Percentiles rank a stretch among this genome's conserved stretches.
Evolutionary conservation across 1,139 yeast species (phyloP).

Genomic region (Hanseniaspora uvarum): DNA sequence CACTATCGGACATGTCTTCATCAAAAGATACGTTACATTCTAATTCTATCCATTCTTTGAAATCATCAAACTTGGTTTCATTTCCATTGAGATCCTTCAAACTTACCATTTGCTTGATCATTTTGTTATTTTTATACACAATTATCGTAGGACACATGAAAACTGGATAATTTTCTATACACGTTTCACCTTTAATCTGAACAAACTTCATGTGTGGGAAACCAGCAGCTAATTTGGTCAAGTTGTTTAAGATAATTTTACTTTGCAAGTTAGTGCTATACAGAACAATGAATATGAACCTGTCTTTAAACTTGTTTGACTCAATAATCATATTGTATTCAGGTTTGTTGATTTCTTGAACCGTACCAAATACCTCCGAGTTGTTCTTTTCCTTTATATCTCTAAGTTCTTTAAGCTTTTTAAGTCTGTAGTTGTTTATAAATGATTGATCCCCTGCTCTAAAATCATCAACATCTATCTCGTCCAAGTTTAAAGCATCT

Average conservation of each 20-base stretch:
- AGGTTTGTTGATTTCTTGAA: constrained; percentile 67
- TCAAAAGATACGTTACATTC: constrained; percentile 33
- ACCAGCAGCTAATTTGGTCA: constrained; percentile 43
- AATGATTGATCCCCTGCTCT: constrained; percentile 39
- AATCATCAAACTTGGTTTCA: constrained; percentile 53
- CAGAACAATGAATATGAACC: constrained; percentile 62
- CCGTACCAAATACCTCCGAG: constrained; percentile 49
- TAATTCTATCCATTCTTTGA: constrained; percentile 52
- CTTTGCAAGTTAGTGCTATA: constrained; percentile 59
- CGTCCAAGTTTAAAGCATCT: constrained; percentile 35
- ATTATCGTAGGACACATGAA: constrained; percentile 82
- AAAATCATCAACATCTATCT: constrained; percentile 16
- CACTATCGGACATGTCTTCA: constrained; percentile 41
- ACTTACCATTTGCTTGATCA: constrained; percentile 68
- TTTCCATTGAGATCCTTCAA: constrained; percentile 77
- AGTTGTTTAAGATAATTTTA: constrained; percentile 50
- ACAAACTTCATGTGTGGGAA: constrained; percentile 81
- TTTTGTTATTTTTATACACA: constrained; percentile 65
- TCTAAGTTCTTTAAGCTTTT: constrained; percentile 64
- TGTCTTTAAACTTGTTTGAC: constrained; percentile 41
- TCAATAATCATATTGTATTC: constrained; percentile 83
- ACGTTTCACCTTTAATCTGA: constrained; percentile 78
- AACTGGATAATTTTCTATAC: constrained; percentile 86
- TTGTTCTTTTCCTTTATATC: constrained; percentile 45
- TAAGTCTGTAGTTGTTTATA: constrained; percentile 58